Evolutionary conservation across 192 early-diverging fungal species (phyloP).

Genomic region (Chytriomyces sp.): DNA sequence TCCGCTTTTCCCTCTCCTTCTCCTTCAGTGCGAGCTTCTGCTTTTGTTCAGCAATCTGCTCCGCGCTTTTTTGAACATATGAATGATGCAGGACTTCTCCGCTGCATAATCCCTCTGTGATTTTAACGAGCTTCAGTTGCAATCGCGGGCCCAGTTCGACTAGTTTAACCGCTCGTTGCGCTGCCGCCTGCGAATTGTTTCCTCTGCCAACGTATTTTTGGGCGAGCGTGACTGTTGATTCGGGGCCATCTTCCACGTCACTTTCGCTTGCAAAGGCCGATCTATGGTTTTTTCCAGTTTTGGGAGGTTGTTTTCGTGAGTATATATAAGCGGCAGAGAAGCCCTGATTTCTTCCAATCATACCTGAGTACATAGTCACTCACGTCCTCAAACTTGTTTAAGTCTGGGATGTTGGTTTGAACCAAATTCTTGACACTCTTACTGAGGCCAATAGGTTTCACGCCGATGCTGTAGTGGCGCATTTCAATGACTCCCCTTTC

Average conservation of each 20-base stretch:
- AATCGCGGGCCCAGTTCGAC: constrained; percentile 91
- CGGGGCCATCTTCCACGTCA: constrained; percentile 91
- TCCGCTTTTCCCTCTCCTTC: constrained; percentile 70
- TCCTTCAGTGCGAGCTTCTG: constrained; percentile 63
- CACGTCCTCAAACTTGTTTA: constrained; percentile 85
- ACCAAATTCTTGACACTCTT: constrained; percentile 90
- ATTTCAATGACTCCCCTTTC: constrained; percentile 83
- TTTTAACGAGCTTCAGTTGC: constrained; percentile 84
- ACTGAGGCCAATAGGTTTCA: constrained; percentile 86
- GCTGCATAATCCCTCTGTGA: constrained; percentile 84
- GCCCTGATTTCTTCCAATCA: neutral
- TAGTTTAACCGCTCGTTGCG: constrained; percentile 85
- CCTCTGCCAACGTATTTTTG: constrained; percentile 81
- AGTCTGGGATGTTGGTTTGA: constrained; percentile 73
- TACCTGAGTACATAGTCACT: constrained; percentile 87
- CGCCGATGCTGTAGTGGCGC: constrained; percentile 89
- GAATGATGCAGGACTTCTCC: constrained; percentile 94
- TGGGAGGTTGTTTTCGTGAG: neutral
- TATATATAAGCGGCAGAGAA: neutral
- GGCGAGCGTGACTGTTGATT: constrained; percentile 81
- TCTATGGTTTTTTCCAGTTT: constrained; percentile 34
- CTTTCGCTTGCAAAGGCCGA: constrained; percentile 85
- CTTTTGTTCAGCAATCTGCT: constrained; percentile 73
- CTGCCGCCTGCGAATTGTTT: constrained; percentile 60
- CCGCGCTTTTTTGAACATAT: constrained; percentile 71